A percentile compares a stretch with the other conserved stretches of the same genome.
These are phyloP conservation scores for Kodamaea fungicola DNA, from an alignment of 1,139 yeast genomes.

Conservation along the genomic window DNA sequence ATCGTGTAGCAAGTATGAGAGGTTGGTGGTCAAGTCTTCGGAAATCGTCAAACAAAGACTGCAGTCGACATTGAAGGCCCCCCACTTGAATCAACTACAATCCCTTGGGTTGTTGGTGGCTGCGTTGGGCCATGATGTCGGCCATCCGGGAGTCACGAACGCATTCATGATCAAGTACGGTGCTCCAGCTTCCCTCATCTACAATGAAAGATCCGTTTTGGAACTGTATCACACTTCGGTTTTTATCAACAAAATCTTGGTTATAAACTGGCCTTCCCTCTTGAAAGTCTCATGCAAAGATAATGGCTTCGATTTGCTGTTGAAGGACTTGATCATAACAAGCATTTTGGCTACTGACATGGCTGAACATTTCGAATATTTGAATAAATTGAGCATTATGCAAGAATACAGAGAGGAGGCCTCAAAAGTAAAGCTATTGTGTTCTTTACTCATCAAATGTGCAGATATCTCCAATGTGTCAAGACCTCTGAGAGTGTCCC, in stretches of 20 bases:
- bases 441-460: conserved; percentile 76
- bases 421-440: conserved; percentile 44
- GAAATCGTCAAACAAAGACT: neutral
- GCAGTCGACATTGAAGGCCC: neutral
- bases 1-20: conserved; percentile 13
- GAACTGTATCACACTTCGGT: conserved; percentile 84
- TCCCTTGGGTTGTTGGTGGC: conserved; percentile 65
- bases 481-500: conserved; percentile 68
- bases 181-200: conserved; percentile 65
- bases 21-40: conserved; percentile 2
- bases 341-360: conserved; percentile 86
- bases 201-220: conserved; percentile 65
- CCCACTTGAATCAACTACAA: conserved; percentile 42
- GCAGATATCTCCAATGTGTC: conserved; percentile 94
- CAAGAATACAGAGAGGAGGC: conserved; percentile 15
- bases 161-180: conserved; percentile 58
- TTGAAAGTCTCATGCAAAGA: conserved; percentile 19
- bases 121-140: conserved; percentile 92
- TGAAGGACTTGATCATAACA: conserved; percentile 36
- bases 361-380: conserved; percentile 83
- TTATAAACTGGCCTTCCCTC: conserved; percentile 61
- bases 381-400: conserved; percentile 42
- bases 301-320: conserved; percentile 15
- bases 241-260: conserved; percentile 55
- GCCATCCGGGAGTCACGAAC: conserved; percentile 94